Percentiles rank a stretch among this genome's conserved stretches.
These are phyloP conservation scores for Digitaria exilis DNA, from an alignment of 202 grass and related monocot species.

Conservation along the genomic window DNA sequence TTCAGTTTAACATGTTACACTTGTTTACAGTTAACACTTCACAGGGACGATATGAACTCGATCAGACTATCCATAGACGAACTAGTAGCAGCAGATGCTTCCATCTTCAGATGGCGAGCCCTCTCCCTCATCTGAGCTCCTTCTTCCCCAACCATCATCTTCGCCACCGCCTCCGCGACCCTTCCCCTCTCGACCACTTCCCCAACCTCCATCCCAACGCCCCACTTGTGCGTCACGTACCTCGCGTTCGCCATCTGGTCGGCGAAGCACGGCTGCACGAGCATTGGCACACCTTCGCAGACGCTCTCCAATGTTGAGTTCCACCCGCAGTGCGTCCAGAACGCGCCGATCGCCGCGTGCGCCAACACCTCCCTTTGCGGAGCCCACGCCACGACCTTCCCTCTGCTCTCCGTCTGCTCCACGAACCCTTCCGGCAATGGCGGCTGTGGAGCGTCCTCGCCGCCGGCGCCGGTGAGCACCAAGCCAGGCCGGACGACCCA, in stretches of 20 bases:
- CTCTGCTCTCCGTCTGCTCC: background rate
- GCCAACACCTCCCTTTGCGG: slow-evolving; percentile 58
- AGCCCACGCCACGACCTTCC: slow-evolving; percentile 55
- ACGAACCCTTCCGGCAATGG: slow-evolving; percentile 19
- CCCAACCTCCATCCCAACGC: slow-evolving; percentile 42
- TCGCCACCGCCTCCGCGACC: slow-evolving; percentile 23
- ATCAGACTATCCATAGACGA: background rate
- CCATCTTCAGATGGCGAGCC: background rate
- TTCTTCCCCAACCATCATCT: slow-evolving; percentile 39
- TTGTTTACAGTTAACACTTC: background rate
- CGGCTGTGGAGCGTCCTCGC: background rate
- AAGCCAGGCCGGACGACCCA: slow-evolving; percentile 54
- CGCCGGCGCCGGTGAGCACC: background rate
- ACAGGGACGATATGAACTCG: background rate
- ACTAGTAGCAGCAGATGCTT: background rate
- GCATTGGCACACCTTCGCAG: slow-evolving; percentile 58
- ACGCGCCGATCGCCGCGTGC: slow-evolving; percentile 46
- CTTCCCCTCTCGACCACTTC: slow-evolving; percentile 27
- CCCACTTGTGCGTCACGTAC: slow-evolving; percentile 50
- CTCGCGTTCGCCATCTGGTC: slow-evolving; percentile 64
- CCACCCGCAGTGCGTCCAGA: slow-evolving; percentile 66
- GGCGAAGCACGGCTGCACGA: slow-evolving; percentile 44
- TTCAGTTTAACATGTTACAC: too few species aligned
- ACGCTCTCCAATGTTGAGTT: slow-evolving; percentile 56
- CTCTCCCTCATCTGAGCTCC: background rate